Conservation (phyloP, 176 grass and related monocot species). For the Thalia dealbata region DNA sequence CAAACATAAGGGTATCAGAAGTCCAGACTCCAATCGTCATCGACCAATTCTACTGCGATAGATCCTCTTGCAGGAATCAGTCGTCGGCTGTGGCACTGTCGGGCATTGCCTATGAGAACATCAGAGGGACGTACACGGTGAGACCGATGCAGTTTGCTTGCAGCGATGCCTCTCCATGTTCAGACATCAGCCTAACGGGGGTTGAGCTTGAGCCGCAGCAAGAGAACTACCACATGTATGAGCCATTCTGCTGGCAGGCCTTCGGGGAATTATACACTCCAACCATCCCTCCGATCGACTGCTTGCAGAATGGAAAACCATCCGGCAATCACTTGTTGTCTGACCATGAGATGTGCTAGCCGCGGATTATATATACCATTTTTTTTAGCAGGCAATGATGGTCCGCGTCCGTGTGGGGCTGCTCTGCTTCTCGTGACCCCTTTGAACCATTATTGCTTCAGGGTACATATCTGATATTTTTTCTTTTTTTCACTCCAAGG, state of each 20-base stretch:
- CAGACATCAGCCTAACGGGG: neutral
- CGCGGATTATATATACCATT: constrained; percentile 20
- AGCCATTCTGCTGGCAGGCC: constrained; percentile 91
- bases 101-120: constrained; percentile 3
- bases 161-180: constrained; percentile 7
- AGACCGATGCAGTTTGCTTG: constrained; percentile 5
- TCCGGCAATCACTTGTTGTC: constrained; percentile 67
- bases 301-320: constrained; percentile 89
- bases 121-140: constrained; percentile 10
- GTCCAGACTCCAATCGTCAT: constrained; percentile 11
- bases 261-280: constrained; percentile 75
- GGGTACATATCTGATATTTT: constrained; percentile 40
- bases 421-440: constrained; percentile 55
- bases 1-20: constrained; percentile 1
- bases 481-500: neutral
- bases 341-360: constrained; percentile 66
- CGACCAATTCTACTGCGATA: constrained; percentile 11
- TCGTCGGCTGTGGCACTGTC: constrained; percentile 3
- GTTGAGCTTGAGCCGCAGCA: neutral
- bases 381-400: constrained; percentile 22
- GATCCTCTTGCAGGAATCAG: constrained; percentile 5
- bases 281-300: constrained; percentile 63
- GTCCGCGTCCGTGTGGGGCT: constrained; percentile 40
- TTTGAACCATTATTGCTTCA: constrained; percentile 59
- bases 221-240: constrained; percentile 15